Evolutionary conservation across 75 land plant genomes (phyloP).

Genomic region (Cunninghamia lanceolata): DNA sequence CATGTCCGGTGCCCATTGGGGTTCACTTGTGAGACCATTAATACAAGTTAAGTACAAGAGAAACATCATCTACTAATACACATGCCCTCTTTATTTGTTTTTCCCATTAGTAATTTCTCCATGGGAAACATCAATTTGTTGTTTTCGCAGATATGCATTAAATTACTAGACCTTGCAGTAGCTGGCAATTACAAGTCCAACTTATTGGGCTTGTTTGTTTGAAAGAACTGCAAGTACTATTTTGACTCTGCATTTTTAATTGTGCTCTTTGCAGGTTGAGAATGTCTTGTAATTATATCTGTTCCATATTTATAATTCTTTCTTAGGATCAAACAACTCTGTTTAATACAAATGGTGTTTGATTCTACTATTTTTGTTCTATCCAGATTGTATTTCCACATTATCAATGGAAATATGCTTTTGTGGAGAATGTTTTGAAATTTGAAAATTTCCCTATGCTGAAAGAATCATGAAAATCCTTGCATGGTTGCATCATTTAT

Average conservation of each 20-base stretch:
- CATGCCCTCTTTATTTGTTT: too few species aligned
- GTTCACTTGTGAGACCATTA: too few species aligned
- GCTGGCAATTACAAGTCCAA: not conserved
- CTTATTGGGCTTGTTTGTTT: not conserved
- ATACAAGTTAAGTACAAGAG: too few species aligned
- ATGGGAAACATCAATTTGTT: not conserved
- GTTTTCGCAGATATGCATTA: not conserved
- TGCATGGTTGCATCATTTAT: not conserved
- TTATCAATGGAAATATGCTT: not conserved
- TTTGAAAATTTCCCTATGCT: too few species aligned
- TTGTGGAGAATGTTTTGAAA: too few species aligned
- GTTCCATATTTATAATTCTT: not conserved
- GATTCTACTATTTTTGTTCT: not conserved
- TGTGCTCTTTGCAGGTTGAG: not conserved
- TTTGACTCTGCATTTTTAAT: not conserved
- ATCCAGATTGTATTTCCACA: not conserved
- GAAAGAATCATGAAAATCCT: too few species aligned
- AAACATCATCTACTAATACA: too few species aligned
- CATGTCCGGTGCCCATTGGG: not conserved
- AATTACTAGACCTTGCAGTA: not conserved
- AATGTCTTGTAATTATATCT: not conserved
- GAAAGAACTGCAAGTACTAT: not conserved
- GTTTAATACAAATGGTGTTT: not conserved
- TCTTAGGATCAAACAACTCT: not conserved
- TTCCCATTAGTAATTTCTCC: not conserved